Evolutionary conservation across 352 stramenopile genomes (phyloP).

Genomic region (Globisporangium irregulare): DNA sequence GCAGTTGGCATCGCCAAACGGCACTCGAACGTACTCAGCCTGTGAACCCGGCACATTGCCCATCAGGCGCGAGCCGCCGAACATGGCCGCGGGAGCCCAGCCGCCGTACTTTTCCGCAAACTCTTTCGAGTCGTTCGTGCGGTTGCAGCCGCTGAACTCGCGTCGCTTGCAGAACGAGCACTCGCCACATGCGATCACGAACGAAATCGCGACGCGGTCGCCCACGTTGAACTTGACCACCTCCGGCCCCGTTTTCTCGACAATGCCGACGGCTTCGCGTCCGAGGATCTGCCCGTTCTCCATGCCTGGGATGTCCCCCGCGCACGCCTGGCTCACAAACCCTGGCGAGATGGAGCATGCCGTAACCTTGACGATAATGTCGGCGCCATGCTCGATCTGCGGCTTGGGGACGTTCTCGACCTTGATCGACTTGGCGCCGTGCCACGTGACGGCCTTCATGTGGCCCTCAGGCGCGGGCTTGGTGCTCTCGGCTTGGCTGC

Average conservation of each 20-base stretch:
- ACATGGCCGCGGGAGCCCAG: conserved; percentile 59
- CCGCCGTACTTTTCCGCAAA: conserved; percentile 66
- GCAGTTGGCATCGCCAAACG: conserved; percentile 70
- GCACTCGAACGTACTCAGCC: conserved; percentile 75
- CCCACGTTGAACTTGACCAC: conserved; percentile 52
- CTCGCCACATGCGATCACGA: conserved; percentile 62
- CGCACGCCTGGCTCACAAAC: conserved; percentile 43
- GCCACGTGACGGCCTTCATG: conserved; percentile 66
- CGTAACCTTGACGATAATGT: conserved; percentile 66
- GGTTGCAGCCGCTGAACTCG: conserved; percentile 67
- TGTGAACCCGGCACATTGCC: conserved; percentile 64
- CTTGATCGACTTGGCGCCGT: conserved; percentile 46
- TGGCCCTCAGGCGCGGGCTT: conserved; percentile 19
- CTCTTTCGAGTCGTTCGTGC: conserved; percentile 65
- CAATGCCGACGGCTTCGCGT: conserved; percentile 63
- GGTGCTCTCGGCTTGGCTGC: conserved; percentile 14
- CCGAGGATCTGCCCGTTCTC: conserved; percentile 64
- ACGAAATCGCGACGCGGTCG: conserved; percentile 73
- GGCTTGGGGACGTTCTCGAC: conserved; percentile 55
- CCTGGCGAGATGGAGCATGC: conserved; percentile 57
- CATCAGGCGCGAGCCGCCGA: conserved; percentile 49
- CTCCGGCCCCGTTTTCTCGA: conserved; percentile 48
- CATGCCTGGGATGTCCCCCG: conserved; percentile 36
- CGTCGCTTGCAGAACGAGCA: conserved; percentile 63
- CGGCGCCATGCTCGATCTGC: conserved; percentile 45